Evolutionary conservation across 345 rosid species (phyloP).

Genomic region (Aquilaria yunnanensis): DNA sequence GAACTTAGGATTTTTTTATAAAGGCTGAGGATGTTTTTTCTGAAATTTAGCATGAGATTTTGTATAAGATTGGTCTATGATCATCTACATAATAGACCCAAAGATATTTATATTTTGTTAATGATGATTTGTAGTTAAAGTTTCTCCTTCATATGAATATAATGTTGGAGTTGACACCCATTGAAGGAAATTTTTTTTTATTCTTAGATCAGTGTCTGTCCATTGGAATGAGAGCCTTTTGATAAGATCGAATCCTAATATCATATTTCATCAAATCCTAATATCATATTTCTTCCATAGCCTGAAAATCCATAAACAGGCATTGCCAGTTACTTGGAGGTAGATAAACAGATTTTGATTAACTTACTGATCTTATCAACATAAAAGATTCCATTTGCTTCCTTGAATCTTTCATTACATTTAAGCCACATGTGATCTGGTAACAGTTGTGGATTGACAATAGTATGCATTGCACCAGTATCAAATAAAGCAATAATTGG

Average conservation of each 20-base stretch:
- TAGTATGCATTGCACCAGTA: not conserved
- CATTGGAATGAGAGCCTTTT: not conserved
- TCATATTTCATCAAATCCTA: not conserved
- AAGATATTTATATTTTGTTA: too few species aligned
- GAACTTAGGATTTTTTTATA: not conserved
- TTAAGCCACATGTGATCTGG: not conserved
- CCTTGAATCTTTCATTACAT: not conserved
- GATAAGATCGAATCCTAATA: too few species aligned
- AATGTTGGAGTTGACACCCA: not conserved
- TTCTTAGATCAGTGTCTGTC: too few species aligned
- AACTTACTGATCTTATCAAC: too few species aligned
- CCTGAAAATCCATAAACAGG: not conserved
- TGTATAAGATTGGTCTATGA: not conserved
- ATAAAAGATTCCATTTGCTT: too few species aligned
- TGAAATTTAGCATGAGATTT: not conserved
- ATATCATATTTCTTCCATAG: not conserved
- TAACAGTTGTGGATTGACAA: not conserved
- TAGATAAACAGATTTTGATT: too few species aligned
- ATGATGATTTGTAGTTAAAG: not conserved
- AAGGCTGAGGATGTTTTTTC: not conserved
- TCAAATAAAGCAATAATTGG: not conserved
- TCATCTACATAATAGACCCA: not conserved
- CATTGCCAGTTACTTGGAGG: too few species aligned
- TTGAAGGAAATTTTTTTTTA: not conserved
- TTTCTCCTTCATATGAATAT: not conserved